Evolutionary conservation across 2,329 filamentous ascomycete species (phyloP).

Genomic region (Incumbomyces delicatus): DNA sequence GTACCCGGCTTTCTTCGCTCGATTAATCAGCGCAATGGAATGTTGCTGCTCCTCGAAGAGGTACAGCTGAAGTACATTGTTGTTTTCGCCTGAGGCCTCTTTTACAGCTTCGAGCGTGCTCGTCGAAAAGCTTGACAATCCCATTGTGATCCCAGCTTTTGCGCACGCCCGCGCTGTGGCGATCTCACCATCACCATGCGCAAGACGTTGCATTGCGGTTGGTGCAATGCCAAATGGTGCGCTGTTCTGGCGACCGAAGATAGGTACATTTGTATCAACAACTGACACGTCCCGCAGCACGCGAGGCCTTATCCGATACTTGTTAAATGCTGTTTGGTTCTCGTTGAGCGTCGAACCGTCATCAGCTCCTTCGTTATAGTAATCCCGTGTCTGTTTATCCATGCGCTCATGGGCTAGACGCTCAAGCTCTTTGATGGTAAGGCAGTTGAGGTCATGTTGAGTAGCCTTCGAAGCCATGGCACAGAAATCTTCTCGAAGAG

Average conservation of each 20-base stretch:
- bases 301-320: conserved; percentile 31
- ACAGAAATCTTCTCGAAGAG: neutral
- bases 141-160: conserved; percentile 33
- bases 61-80: conserved; percentile 40
- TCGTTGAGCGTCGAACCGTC: conserved; percentile 24
- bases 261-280: conserved; percentile 28
- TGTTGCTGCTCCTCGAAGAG: conserved; percentile 38
- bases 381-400: conserved; percentile 29
- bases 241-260: conserved; percentile 34
- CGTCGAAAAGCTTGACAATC: conserved; percentile 34
- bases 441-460: conserved; percentile 31
- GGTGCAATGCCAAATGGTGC: conserved; percentile 43
- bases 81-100: conserved; percentile 26
- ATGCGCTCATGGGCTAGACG: conserved; percentile 26
- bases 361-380: conserved; percentile 44
- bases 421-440: conserved; percentile 34
- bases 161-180: conserved; percentile 37
- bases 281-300: conserved; percentile 30
- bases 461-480: neutral
- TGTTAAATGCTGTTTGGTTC: conserved; percentile 17
- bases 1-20: conserved; percentile 36
- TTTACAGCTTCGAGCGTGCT: conserved; percentile 35
- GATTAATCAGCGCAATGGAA: conserved; percentile 28
- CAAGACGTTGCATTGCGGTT: conserved; percentile 41
- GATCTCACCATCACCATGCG: conserved; percentile 40